Percentiles rank a stretch among this genome's conserved stretches.
Evolutionary conservation across 2,329 filamentous ascomycete species (phyloP).

Genomic region (Aspergillus phoenicis): DNA sequence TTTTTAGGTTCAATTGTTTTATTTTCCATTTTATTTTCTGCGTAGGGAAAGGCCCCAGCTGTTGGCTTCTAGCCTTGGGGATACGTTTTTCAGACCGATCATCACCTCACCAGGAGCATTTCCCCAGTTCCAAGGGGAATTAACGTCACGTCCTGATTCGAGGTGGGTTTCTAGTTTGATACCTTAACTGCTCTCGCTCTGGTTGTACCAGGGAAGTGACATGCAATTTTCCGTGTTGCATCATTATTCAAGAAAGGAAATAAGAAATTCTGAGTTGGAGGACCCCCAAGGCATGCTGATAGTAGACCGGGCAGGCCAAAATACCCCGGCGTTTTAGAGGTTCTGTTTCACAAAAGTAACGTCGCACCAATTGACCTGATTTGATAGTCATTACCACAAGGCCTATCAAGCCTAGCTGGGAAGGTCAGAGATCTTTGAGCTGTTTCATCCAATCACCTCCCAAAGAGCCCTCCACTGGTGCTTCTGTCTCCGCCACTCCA

Average conservation of each 20-base stretch:
- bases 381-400: conserved; percentile 32
- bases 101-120: not conserved
- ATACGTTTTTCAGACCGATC: not conserved
- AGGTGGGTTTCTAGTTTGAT: conserved; percentile 23
- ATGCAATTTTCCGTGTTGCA: conserved; percentile 38
- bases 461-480: conserved; percentile 8
- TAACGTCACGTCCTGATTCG: conserved; percentile 10
- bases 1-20: conserved; percentile 3
- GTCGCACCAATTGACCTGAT: conserved; percentile 37
- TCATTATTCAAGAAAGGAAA: conserved; percentile 24
- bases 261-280: conserved; percentile 17
- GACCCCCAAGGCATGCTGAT: conserved; percentile 18
- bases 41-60: not conserved
- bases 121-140: conserved; percentile 3
- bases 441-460: conserved; percentile 28
- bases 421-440: conserved; percentile 23
- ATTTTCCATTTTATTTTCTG: conserved; percentile 7
- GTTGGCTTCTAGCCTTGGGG: not conserved
- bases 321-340: conserved; percentile 33
- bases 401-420: conserved; percentile 23
- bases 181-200: conserved; percentile 22
- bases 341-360: conserved; percentile 44
- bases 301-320: conserved; percentile 27
- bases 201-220: conserved; percentile 32
- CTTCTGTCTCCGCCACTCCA: conserved; percentile 9